A percentile compares a stretch with the other conserved stretches of the same genome.
Conservation (phyloP, 345 rosid species). For the Lepidium sativum region DNA sequence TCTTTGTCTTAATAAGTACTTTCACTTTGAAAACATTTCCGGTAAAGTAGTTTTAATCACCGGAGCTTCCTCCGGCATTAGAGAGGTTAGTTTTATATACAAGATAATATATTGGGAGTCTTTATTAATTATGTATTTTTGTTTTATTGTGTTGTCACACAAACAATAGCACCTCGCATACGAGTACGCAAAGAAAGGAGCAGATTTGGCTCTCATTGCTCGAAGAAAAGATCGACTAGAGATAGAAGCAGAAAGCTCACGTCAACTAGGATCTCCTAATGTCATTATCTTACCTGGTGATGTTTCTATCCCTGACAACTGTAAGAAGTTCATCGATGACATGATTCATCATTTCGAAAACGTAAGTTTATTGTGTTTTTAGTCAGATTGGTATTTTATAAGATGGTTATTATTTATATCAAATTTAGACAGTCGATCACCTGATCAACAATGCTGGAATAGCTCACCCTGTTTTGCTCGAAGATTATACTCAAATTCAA, state of each 20-base stretch:
- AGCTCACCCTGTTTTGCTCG: not conserved
- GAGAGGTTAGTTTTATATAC: conserved; percentile 30
- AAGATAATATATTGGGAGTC: too few relatives aligned
- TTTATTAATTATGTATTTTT: not conserved
- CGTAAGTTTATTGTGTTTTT: not conserved
- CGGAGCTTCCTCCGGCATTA: conserved; percentile 56
- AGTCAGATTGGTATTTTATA: not conserved
- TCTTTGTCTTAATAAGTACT: not conserved
- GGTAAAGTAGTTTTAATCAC: conserved; percentile 47
- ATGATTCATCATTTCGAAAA: conserved; percentile 18
- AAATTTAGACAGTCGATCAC: conserved; percentile 18
- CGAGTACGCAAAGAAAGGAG: conserved; percentile 33
- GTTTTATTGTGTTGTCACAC: not conserved
- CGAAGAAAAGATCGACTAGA: conserved; percentile 17
- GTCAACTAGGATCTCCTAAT: conserved; percentile 20
- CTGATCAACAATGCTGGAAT: conserved; percentile 30
- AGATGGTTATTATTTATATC: not conserved
- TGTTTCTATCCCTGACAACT: conserved; percentile 20
- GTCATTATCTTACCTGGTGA: conserved; percentile 24
- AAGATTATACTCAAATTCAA: conserved; percentile 4
- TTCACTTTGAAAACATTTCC: conserved; percentile 24
- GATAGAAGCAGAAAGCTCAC: conserved; percentile 14
- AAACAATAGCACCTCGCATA: not conserved
- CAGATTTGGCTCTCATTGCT: conserved; percentile 23
- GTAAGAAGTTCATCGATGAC: conserved; percentile 22